Conservation (phyloP, 345 rosid genomes). For the Aquilaria yunnanensis region DNA sequence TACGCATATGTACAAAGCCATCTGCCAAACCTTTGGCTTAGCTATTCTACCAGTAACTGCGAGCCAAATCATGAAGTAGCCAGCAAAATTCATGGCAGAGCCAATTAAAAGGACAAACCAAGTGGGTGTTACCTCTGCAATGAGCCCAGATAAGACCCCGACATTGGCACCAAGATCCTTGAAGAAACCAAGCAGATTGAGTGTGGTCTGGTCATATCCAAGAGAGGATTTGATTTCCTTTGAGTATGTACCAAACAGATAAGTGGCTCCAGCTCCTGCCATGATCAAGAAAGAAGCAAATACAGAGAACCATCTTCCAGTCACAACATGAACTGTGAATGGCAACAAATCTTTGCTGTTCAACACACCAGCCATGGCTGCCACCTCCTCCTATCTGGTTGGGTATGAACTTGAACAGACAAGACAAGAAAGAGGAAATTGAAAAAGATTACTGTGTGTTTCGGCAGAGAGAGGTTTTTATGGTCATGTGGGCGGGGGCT, state of each 20-base stretch:
- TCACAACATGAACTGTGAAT: slow-evolving; percentile 41
- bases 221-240: slow-evolving; percentile 64
- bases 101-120: slow-evolving; percentile 81
- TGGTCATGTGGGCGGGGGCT: too few relatives aligned
- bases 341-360: slow-evolving; percentile 13
- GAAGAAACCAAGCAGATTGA: slow-evolving; percentile 72
- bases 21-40: slow-evolving; percentile 71
- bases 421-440: not conserved
- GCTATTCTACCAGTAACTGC: slow-evolving; percentile 59
- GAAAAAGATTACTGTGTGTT: too few relatives aligned
- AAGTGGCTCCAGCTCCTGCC: slow-evolving; percentile 90
- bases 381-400: not conserved
- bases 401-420: too few relatives aligned
- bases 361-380: slow-evolving; percentile 1
- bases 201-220: slow-evolving; percentile 78
- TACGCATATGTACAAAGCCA: slow-evolving; percentile 70
- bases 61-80: slow-evolving; percentile 86
- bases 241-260: slow-evolving; percentile 78
- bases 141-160: slow-evolving; percentile 69
- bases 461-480: too few relatives aligned
- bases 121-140: slow-evolving; percentile 84
- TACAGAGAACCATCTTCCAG: slow-evolving; percentile 85
- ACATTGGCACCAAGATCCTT: slow-evolving; percentile 90
- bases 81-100: slow-evolving; percentile 71
- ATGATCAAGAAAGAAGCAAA: slow-evolving; percentile 83